Base-by-base conservation (phyloP, 257 asterid genomes). In the Solanum sitiens region DNA sequence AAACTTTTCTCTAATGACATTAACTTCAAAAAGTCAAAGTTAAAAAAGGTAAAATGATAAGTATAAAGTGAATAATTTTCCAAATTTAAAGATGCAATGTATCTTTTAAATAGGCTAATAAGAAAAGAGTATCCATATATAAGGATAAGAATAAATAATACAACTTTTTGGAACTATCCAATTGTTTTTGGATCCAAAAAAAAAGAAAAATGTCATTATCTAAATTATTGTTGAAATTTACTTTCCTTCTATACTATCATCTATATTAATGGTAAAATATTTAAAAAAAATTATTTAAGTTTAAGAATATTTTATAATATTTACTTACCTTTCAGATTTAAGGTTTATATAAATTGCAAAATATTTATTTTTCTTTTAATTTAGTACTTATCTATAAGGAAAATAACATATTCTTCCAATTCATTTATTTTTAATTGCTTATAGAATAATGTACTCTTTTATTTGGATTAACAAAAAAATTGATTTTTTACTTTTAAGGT, bases 211-310 rank as follows among this genome's bases (percentile, higher is more conserved):
- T 23, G 71, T 63, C 71, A 65, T 65, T 65, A 25, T n/a, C 33
- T 65, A 65, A 42, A 25, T n/a, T 65, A 65, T n/a, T 65, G 15
- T 65, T 65, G 72, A 65, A n/a, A n/a, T n/a, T 63, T 65, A 65
- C 33, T 65, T n/a, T n/a, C 33, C 33, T n/a, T 63, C 33, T 5
- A 11, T n/a, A 11, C 32, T n/a, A 25, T n/a, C 72, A n/a, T 65
- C 7, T n/a, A n/a, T 65, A 65, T 2, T 65, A n/a, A 65, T 65
- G 72, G 72, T 65, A 11, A 8, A 11, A 65, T 65, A 4, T n/a
- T n/a, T 65, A 2, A 15, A 27, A 27, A 27, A 27, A 27, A 21
- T 56, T 0, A 0, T 8, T 21, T 65, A 5, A 25, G 8, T n/a
- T 65, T 65, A 65, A 65, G 4, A 11, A 65, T 11, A n/a, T 65